Percentiles rank a stretch among this genome's conserved stretches.
phyloP scores from a whole-genome alignment of 108 stramenopile genomes.

The Cyclotella sp. region DNA sequence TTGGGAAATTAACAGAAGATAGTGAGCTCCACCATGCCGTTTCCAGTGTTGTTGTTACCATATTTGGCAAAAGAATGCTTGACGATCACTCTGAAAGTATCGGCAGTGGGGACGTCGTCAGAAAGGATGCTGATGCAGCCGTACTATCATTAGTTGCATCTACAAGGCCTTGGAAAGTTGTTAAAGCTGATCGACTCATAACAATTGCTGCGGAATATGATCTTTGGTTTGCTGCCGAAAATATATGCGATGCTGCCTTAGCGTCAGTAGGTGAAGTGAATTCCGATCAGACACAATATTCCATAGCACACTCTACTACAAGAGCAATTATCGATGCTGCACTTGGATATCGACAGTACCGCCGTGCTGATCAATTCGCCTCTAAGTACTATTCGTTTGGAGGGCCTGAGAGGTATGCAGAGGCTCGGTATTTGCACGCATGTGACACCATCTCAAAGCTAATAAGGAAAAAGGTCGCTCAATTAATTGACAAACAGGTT shows the following conservation, averaged over 20 bases:
- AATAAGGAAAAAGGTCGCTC: slow-evolving; percentile 54
- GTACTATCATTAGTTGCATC: slow-evolving; percentile 64
- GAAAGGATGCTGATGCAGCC: slow-evolving; percentile 56
- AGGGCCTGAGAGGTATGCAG: slow-evolving; percentile 67
- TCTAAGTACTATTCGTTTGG: slow-evolving; percentile 63
- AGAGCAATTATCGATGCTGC: slow-evolving; percentile 68
- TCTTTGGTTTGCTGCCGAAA: slow-evolving; percentile 73
- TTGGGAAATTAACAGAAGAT: slow-evolving; percentile 17
- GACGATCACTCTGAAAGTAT: slow-evolving; percentile 2
- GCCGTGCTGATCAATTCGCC: slow-evolving; percentile 69
- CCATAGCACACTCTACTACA: slow-evolving; percentile 46
- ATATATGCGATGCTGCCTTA: slow-evolving; percentile 57
- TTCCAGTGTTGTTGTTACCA: slow-evolving; percentile 52
- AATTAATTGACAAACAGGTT: slow-evolving; percentile 74
- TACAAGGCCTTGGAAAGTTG: slow-evolving; percentile 56
- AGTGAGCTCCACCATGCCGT: slow-evolving; percentile 48
- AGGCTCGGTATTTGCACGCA: slow-evolving; percentile 76
- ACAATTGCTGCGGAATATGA: slow-evolving; percentile 55
- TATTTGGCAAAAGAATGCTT: slow-evolving; percentile 46
- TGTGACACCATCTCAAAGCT: slow-evolving; percentile 76
- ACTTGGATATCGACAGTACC: slow-evolving; percentile 61
- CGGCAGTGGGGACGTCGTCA: neutral
- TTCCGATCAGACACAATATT: slow-evolving; percentile 16
- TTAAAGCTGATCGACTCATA: slow-evolving; percentile 54
- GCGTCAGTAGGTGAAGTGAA: slow-evolving; percentile 10